A percentile compares a stretch with the other conserved stretches of the same genome.
Evolutionary conservation across 1,284 basidiomycete genomes (phyloP).

Genomic region (Pholiota adiposa): DNA sequence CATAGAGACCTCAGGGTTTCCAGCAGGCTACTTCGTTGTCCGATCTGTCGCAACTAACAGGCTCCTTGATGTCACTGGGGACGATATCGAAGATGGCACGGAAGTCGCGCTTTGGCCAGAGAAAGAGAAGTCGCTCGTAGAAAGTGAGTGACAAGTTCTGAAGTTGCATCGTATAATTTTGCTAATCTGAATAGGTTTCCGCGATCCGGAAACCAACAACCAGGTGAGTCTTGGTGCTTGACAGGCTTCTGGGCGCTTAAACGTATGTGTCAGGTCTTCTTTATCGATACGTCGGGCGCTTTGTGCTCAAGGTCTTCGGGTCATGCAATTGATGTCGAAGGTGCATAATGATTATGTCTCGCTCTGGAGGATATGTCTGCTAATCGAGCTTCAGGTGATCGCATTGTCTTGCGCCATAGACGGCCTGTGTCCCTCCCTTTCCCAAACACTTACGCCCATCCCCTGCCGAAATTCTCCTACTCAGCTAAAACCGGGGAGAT

Average conservation of each 20-base stretch:
- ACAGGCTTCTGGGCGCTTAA: not conserved
- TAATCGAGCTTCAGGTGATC: constrained; percentile 46
- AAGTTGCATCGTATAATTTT: not conserved
- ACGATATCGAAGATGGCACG: constrained; percentile 66
- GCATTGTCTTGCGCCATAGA: constrained; percentile 71
- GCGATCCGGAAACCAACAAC: constrained; percentile 70
- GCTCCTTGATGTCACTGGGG: constrained; percentile 63
- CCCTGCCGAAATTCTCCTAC: constrained; percentile 72
- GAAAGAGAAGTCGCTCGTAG: constrained; percentile 75
- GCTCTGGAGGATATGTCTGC: constrained; percentile 1
- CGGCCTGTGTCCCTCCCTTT: constrained; percentile 74
- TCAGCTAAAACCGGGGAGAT: constrained; percentile 58
- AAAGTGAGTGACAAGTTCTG: constrained; percentile 50
- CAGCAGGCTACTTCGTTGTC: constrained; percentile 77
- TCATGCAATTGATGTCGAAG: constrained; percentile 79
- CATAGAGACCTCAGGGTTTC: constrained; percentile 59
- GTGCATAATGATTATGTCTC: constrained; percentile 39
- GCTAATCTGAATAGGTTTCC: constrained; percentile 49
- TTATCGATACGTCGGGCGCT: constrained; percentile 74
- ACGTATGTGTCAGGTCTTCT: constrained; percentile 61
- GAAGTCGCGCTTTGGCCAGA: constrained; percentile 68
- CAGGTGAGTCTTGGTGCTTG: constrained; percentile 49
- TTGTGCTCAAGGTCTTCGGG: constrained; percentile 78
- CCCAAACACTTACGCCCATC: constrained; percentile 76
- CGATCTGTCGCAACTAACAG: constrained; percentile 62